These are phyloP conservation scores for Stylosanthes scabra DNA, from an alignment of 331 rosid species.

Conservation along the genomic window DNA sequence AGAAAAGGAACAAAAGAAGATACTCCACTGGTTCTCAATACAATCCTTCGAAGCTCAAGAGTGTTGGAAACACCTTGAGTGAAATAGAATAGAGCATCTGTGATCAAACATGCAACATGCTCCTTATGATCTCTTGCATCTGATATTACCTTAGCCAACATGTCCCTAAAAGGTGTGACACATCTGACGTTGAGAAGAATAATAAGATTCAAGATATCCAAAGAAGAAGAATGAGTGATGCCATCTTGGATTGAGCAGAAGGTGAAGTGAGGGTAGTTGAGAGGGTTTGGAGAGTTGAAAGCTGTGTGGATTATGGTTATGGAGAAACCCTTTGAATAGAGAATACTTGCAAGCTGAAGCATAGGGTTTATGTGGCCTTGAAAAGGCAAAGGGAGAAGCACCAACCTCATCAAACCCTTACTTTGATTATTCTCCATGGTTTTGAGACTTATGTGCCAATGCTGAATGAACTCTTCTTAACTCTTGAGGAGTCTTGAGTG, in stretches of 20 bases:
- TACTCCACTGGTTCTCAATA: slow-evolving; percentile 41
- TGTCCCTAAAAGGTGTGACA: slow-evolving; percentile 21
- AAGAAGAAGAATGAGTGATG: slow-evolving; percentile 14
- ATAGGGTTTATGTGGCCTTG: slow-evolving; percentile 55
- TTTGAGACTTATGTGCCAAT: too few species aligned
- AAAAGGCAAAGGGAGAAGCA: slow-evolving; percentile 40
- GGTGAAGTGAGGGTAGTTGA: slow-evolving; percentile 41
- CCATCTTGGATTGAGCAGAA: slow-evolving; percentile 37
- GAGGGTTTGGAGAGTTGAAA: slow-evolving; percentile 40
- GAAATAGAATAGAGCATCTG: slow-evolving; percentile 51
- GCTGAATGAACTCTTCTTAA: not conserved
- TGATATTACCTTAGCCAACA: slow-evolving; percentile 37
- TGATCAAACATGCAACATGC: slow-evolving; percentile 54
- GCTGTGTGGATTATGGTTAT: slow-evolving; percentile 41
- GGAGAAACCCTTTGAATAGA: slow-evolving; percentile 46
- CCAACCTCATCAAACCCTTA: slow-evolving; percentile 17
- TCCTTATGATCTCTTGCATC: slow-evolving; percentile 29
- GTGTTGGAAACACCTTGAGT: slow-evolving; percentile 47
- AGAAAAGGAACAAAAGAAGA: slow-evolving; percentile 42
- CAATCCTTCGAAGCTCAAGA: slow-evolving; percentile 52
- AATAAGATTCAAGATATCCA: slow-evolving; percentile 23
- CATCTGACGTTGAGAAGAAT: slow-evolving; percentile 7
- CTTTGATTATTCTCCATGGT: slow-evolving; percentile 6
- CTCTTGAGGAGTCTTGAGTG: too few species aligned
- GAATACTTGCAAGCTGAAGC: slow-evolving; percentile 43